Evolutionary conservation across 495 filamentous ascomycete genomes (phyloP).

Genomic region (Xylaria telfairii): DNA sequence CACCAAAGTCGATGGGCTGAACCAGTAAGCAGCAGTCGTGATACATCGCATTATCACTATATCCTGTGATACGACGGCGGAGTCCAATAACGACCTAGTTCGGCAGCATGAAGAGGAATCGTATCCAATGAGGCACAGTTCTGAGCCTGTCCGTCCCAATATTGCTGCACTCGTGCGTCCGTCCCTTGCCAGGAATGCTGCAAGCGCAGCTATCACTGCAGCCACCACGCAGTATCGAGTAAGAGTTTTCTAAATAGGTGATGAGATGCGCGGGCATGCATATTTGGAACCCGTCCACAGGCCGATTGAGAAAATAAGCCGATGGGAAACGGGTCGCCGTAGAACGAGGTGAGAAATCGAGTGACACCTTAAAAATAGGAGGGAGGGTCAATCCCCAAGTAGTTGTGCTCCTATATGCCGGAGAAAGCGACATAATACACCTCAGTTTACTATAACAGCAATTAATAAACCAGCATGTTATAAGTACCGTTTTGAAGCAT

Average conservation of each 20-base stretch:
- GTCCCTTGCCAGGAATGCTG: background rate
- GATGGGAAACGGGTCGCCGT: background rate
- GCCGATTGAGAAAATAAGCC: background rate
- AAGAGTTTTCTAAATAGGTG: background rate
- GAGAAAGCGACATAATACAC: background rate
- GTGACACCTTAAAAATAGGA: background rate
- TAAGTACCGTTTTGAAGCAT: background rate
- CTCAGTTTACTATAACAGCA: background rate
- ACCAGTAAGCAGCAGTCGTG: background rate
- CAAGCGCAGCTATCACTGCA: background rate
- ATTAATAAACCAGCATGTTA: background rate
- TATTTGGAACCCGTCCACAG: background rate
- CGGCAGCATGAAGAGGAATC: background rate
- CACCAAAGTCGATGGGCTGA: background rate
- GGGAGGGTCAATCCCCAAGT: background rate
- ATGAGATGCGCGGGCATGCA: background rate
- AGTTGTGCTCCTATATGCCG: background rate
- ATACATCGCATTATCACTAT: slow-evolving; percentile 4
- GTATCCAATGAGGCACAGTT: background rate
- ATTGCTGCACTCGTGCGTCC: background rate
- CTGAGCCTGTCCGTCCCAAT: background rate
- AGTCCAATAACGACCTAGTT: background rate
- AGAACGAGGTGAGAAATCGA: background rate
- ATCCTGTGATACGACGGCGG: background rate
- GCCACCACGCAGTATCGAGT: background rate